Conservation (phyloP, 164 flowering plant genomes). For the Umbellularia californica region DNA sequence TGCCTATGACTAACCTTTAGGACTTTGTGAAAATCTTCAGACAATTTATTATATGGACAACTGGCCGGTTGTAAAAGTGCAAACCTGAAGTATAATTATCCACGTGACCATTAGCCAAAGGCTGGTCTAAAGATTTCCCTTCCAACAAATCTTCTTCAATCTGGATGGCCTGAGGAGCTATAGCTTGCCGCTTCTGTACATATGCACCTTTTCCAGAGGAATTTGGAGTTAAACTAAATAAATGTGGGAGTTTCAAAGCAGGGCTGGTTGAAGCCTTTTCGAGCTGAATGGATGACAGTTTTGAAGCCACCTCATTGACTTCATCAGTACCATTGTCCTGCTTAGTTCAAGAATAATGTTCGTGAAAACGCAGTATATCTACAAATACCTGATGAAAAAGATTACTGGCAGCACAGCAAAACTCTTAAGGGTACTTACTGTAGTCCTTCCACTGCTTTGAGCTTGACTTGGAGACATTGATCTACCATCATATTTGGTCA, state of each 20-base stretch:
- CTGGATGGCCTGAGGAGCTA: conserved; percentile 42
- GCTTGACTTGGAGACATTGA: conserved; percentile 61
- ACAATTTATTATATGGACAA: neutral
- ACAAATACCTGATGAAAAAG: neutral
- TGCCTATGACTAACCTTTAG: too few species aligned
- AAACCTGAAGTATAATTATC: conserved; percentile 66
- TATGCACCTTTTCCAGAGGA: conserved; percentile 66
- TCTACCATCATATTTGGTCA: conserved; percentile 38
- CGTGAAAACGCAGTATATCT: neutral
- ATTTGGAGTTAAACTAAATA: conserved; percentile 77
- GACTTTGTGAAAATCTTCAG: neutral
- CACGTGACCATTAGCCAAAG: conserved; percentile 34
- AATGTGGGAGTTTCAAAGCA: conserved; percentile 83
- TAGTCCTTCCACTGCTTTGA: conserved; percentile 69
- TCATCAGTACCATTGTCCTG: conserved; percentile 70
- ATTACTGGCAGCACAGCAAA: too few species aligned
- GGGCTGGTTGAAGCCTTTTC: conserved; percentile 71
- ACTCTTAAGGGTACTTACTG: conserved; percentile 32
- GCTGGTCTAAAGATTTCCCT: conserved; percentile 28
- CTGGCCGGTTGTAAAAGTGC: conserved; percentile 3
- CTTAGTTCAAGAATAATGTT: conserved; percentile 9
- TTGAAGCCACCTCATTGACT: conserved; percentile 56
- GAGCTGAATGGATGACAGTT: conserved; percentile 63
- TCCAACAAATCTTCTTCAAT: conserved; percentile 58
- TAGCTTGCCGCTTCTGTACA: conserved; percentile 47